Percentiles rank a stretch among this genome's conserved stretches.
These are phyloP conservation scores for Exophiala oligosperma DNA, from an alignment of 2,329 filamentous ascomycete genomes.

Conservation along the genomic window DNA sequence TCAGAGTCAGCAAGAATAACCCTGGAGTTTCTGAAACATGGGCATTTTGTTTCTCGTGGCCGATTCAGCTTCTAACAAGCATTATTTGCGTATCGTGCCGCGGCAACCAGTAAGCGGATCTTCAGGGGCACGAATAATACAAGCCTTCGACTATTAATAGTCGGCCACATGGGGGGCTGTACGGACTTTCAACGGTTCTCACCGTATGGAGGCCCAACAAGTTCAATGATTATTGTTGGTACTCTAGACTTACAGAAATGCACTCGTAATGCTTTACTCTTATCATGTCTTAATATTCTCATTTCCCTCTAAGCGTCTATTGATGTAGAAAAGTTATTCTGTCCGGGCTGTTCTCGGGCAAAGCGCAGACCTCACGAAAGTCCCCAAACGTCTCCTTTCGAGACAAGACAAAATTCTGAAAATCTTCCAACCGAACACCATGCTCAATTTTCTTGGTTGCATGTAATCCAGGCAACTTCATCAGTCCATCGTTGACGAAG, in stretches of 20 bases:
- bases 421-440: slow-evolving; percentile 47
- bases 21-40: not conserved
- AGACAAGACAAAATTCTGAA: slow-evolving; percentile 41
- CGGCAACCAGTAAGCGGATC: not conserved
- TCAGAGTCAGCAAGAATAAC: not conserved
- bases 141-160: not conserved
- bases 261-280: too few species aligned
- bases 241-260: too few species aligned
- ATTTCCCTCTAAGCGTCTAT: slow-evolving; percentile 6
- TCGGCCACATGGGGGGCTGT: not conserved
- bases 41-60: not conserved
- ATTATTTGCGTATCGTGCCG: not conserved
- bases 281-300: too few species aligned
- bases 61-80: not conserved
- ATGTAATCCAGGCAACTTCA: slow-evolving; percentile 38
- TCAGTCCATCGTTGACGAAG: slow-evolving; percentile 59
- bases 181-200: too few species aligned
- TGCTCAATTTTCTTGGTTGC: slow-evolving; percentile 32
- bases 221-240: too few species aligned
- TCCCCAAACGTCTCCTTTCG: slow-evolving; percentile 46
- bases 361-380: slow-evolving; percentile 51
- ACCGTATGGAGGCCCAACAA: too few species aligned
- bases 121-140: not conserved
- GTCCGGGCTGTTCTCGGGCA: slow-evolving; percentile 41
- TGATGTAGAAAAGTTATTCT: slow-evolving; percentile 54